Evolutionary conservation across 805 yeast genomes (phyloP).

Genomic region (Nakazawaea peltata): DNA sequence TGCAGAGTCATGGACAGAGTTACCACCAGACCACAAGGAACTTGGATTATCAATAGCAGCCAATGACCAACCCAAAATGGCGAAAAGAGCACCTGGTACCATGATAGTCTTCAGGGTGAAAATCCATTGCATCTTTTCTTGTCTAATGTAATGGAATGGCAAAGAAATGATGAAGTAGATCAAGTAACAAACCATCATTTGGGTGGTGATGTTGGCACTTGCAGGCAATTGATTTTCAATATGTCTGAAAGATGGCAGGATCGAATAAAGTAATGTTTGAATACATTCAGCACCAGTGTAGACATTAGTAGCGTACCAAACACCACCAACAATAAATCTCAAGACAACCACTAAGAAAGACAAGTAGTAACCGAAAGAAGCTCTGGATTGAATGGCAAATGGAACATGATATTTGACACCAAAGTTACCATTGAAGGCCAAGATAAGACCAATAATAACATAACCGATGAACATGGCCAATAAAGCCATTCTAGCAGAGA

Average conservation of each 20-base stretch:
- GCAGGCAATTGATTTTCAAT: slow-evolving; percentile 18
- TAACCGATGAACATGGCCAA: slow-evolving; percentile 14
- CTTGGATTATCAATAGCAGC: slow-evolving; percentile 21
- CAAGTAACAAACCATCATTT: slow-evolving; percentile 23
- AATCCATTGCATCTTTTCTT: slow-evolving; percentile 24
- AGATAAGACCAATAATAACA: slow-evolving; percentile 13
- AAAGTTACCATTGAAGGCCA: slow-evolving; percentile 13
- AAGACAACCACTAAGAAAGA: slow-evolving; percentile 21
- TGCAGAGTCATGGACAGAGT: slow-evolving; percentile 16
- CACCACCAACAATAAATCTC: slow-evolving; percentile 23
- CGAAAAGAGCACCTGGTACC: slow-evolving; percentile 17
- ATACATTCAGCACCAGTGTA: slow-evolving; percentile 18
- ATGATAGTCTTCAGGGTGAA: slow-evolving; percentile 23
- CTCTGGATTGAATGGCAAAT: slow-evolving; percentile 24
- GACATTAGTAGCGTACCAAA: slow-evolving; percentile 20
- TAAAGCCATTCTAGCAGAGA: slow-evolving; percentile 15
- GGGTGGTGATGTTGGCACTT: slow-evolving; percentile 18
- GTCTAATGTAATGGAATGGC: slow-evolving; percentile 23
- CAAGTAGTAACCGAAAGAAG: slow-evolving; percentile 24
- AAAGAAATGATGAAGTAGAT: slow-evolving; percentile 22
- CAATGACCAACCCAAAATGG: slow-evolving; percentile 23
- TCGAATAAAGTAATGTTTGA: slow-evolving; percentile 19
- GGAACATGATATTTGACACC: slow-evolving; percentile 27
- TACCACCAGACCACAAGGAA: slow-evolving; percentile 13
- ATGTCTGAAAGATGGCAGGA: slow-evolving; percentile 19